These are phyloP conservation scores for Fonsecaea multimorphosa DNA, from an alignment of 2,329 filamentous ascomycete species.

Conservation along the genomic window DNA sequence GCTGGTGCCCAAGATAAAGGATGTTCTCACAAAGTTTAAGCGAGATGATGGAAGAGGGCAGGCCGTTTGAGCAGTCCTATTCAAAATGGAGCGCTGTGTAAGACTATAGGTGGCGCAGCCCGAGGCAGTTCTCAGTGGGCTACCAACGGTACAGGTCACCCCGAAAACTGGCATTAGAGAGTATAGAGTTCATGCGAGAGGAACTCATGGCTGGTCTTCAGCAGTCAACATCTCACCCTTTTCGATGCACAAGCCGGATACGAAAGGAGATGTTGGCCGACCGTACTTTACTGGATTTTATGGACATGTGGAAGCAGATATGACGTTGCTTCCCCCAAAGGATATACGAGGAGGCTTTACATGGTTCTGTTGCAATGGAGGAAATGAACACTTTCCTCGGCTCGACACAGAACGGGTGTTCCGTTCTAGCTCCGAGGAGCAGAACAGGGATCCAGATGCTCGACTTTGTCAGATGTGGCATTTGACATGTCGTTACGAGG, in stretches of 20 bases:
- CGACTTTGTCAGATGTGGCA: neutral
- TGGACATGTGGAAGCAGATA: neutral
- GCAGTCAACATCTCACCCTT: neutral
- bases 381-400: neutral
- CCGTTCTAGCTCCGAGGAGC: neutral
- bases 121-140: neutral
- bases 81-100: neutral
- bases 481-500: neutral
- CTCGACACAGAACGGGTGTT: neutral
- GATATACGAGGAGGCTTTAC: neutral
- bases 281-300: neutral
- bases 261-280: neutral
- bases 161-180: neutral
- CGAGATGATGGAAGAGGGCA: neutral
- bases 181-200: no score
- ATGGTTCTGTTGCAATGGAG: neutral
- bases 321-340: neutral
- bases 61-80: neutral
- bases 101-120: neutral
- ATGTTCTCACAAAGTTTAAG: constrained; percentile 48
- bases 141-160: neutral
- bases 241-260: neutral
- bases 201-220: neutral
- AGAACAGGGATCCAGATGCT: neutral
- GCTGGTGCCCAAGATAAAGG: constrained; percentile 70